A percentile compares a stretch with the other conserved stretches of the same genome.
Evolutionary conservation across 2,329 filamentous ascomycete genomes (phyloP).

Genomic region (Fonsecaea pedrosoi): DNA sequence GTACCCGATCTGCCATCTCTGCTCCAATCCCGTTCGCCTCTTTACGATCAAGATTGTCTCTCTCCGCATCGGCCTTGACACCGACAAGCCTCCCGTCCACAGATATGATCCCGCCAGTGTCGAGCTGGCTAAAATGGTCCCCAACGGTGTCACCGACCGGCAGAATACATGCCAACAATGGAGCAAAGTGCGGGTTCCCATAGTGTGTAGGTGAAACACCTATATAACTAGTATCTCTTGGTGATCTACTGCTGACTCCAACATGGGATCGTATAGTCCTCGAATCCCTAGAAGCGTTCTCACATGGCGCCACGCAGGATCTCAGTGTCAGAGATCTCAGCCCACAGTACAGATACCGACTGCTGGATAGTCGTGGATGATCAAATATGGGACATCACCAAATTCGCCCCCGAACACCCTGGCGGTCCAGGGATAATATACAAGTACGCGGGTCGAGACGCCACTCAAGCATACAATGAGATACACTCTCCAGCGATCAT

Average conservation of each 20-base stretch:
- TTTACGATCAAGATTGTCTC: not conserved
- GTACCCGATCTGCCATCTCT: not conserved
- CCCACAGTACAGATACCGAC: constrained; percentile 58
- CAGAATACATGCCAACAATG: constrained; percentile 9
- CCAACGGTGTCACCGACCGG: not conserved
- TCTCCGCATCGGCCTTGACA: constrained; percentile 28
- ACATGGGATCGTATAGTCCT: not conserved
- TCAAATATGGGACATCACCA: constrained; percentile 71
- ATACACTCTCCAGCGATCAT: constrained; percentile 60
- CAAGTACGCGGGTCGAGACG: constrained; percentile 61
- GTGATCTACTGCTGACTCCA: not conserved
- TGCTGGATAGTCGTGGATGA: constrained; percentile 74
- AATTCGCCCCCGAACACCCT: constrained; percentile 69
- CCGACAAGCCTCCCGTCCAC: constrained; percentile 11
- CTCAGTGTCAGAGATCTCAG: constrained; percentile 46
- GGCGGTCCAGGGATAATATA: constrained; percentile 57
- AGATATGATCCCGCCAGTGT: not conserved
- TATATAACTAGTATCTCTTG: not conserved
- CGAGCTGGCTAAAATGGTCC: constrained; percentile 9
- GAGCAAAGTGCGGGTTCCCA: not conserved
- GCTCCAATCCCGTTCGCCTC: not conserved
- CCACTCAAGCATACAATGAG: constrained; percentile 60
- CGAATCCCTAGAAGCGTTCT: not conserved
- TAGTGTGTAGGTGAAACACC: not conserved
- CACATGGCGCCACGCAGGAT: constrained; percentile 27